A percentile compares a stretch with the other conserved stretches of the same genome.
These are phyloP conservation scores for Puccinia novopanici DNA, from an alignment of 1,284 basidiomycete genomes.

Conservation along the genomic window DNA sequence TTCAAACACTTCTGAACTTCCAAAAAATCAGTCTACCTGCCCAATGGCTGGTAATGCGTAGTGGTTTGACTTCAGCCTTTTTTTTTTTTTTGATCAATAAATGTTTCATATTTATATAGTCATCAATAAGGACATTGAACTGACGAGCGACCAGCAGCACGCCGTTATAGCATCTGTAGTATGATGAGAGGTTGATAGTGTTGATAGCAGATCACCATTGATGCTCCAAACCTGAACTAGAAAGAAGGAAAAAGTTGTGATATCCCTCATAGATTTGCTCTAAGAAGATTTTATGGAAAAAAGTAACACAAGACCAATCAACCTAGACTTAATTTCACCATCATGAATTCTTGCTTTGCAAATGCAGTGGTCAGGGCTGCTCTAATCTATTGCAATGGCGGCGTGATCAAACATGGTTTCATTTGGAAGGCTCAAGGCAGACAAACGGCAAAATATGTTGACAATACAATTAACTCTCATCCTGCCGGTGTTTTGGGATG, in stretches of 20 bases:
- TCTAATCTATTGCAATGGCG: no score
- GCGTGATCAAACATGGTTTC: not conserved
- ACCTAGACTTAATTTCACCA: no score
- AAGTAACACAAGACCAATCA: slow-evolving; percentile 64
- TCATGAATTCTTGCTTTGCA: no score
- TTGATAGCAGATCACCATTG: slow-evolving; percentile 73
- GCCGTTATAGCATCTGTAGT: slow-evolving; percentile 65
- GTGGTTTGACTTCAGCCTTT: slow-evolving; percentile 51
- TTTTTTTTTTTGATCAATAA: not conserved
- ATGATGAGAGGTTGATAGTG: slow-evolving; percentile 64
- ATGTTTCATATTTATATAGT: no score
- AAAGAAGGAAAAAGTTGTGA: slow-evolving; percentile 73
- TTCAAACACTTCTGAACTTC: no score
- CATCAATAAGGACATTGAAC: slow-evolving; percentile 57
- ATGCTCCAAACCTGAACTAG: slow-evolving; percentile 76
- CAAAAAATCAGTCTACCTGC: no score
- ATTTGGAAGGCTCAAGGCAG: slow-evolving; percentile 32
- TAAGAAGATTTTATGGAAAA: not conserved
- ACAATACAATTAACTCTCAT: slow-evolving; percentile 16
- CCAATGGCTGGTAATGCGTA: slow-evolving; percentile 57
- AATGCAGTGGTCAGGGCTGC: no score
- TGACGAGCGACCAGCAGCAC: slow-evolving; percentile 76
- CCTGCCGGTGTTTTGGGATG: slow-evolving; percentile 11
- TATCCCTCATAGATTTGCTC: slow-evolving; percentile 70
- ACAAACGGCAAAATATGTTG: slow-evolving; percentile 19